Percentiles rank a stretch among this genome's conserved stretches.
These are phyloP conservation scores for Priceomyces melissophilus DNA, from an alignment of 805 yeast species.

Conservation along the genomic window DNA sequence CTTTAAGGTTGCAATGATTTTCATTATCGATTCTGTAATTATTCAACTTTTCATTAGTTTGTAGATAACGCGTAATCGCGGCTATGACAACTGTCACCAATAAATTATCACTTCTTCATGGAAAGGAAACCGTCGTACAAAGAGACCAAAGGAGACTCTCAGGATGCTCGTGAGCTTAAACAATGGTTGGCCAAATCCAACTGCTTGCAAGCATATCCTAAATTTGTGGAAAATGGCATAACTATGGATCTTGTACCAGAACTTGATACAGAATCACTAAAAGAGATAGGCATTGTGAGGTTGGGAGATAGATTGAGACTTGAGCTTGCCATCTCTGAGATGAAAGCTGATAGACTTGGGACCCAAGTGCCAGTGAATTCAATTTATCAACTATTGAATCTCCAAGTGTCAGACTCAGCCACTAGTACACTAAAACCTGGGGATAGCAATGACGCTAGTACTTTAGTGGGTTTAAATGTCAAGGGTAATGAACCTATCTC, in stretches of 20 bases:
- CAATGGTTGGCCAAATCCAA: conserved; percentile 34
- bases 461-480: conserved; percentile 1
- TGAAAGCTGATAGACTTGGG: conserved; percentile 34
- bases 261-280: conserved; percentile 60
- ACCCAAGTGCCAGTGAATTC: conserved; percentile 22
- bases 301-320: conserved; percentile 82
- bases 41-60: not conserved
- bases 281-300: conserved; percentile 68
- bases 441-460: conserved; percentile 6
- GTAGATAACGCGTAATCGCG: no score
- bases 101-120: not conserved
- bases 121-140: not conserved
- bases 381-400: conserved; percentile 16
- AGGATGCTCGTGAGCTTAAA: conserved; percentile 23
- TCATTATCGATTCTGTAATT: not conserved
- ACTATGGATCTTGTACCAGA: conserved; percentile 55
- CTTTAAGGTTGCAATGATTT: not conserved
- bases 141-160: not conserved
- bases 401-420: conserved; percentile 8
- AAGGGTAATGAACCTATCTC: not conserved
- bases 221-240: conserved; percentile 48
- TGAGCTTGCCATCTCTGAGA: conserved; percentile 51
- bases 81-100: no score
- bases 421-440: not conserved
- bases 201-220: conserved; percentile 32